Evolutionary conservation across 768 basidiomycete species (phyloP), one percentile per base, ranked within the genome.

Genomic region (Suillus cothurnatus): DNA sequence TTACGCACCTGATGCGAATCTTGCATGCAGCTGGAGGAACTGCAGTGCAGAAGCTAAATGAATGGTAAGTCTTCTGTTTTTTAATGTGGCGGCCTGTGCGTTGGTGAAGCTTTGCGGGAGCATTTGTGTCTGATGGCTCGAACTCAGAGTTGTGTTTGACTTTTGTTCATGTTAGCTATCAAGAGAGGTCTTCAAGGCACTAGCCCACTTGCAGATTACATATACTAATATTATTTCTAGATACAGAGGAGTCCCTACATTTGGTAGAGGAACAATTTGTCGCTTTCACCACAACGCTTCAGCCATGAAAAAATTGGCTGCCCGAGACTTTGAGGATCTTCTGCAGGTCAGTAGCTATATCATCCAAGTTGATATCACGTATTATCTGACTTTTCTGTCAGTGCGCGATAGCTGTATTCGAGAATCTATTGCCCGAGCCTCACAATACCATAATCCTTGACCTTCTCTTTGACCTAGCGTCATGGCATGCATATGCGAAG

Each of bases 401-500:
- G 79, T 77, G 77, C 49, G 70, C 74, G 1, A 68, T 80, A 5
- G 79, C 81, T 3, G 76, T 71, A 21, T 79, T 81, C 58, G 79
- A 81, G 21, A 77, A 74, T 8, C 73, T 83, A 0, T 68, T 81
- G 3, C 70, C 70, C 6, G 66, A 71, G 32, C 63, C 58, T 8
- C 67, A 77, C 61, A 68, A 78, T 52, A 61, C 50, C 4, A 62
- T 66, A 9, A 50, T 75, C 23, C 55, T 67, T 7, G 66, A 70
- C 23, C 65, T 80, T 2, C 62, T 78, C 4, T 79, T 77, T 65
- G 67, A 64, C 8, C 62, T 74, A 4, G 70, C 70, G 2, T 72
- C 69, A 4, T 81, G 80, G 80, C 79, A 80, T 69, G 74, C 66
- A 3, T 66, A 74, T 11, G 78, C 75, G 0, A 81, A 81, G 61